Percentiles rank a stretch among this genome's conserved stretches.
Conservation (phyloP, 495 filamentous ascomycete species). For the Penicillium bialowiezense region DNA sequence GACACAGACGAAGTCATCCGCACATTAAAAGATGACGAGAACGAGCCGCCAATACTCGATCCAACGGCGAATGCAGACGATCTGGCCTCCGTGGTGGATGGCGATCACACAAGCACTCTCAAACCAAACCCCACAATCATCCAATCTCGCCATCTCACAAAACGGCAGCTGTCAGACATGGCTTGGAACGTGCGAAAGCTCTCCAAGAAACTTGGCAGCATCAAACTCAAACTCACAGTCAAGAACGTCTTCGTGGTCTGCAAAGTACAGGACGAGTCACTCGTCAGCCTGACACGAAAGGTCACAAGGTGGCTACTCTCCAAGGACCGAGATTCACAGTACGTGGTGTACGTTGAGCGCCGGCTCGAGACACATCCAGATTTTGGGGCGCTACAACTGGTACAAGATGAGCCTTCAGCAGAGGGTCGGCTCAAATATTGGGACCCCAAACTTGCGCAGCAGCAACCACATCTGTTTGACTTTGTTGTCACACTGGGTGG, state of each 20-base stretch:
- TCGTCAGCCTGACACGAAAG: conserved; percentile 77
- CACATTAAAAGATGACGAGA: conserved; percentile 14
- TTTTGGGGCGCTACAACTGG: conserved; percentile 66
- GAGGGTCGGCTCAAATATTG: conserved; percentile 71
- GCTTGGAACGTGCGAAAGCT: conserved; percentile 90
- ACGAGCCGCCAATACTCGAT: conserved; percentile 20
- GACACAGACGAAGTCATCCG: conserved; percentile 33
- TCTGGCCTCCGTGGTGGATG: conserved; percentile 16
- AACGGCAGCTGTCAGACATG: conserved; percentile 92
- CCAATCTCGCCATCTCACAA: conserved; percentile 74
- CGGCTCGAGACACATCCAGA: conserved; percentile 63
- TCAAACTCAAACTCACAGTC: conserved; percentile 75
- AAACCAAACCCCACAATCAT: conserved; percentile 31
- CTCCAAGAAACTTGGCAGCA: conserved; percentile 76
- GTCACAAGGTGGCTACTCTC: conserved; percentile 84
- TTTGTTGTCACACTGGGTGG: conserved; percentile 94
- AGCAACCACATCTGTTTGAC: conserved; percentile 83
- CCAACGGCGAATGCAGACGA: conserved; percentile 9
- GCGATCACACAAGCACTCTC: conserved; percentile 14
- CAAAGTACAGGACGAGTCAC: conserved; percentile 78
- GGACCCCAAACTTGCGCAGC: conserved; percentile 72
- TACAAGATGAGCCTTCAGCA: conserved; percentile 54
- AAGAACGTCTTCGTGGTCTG: conserved; percentile 83
- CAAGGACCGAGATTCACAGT: conserved; percentile 61
- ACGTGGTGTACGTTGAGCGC: conserved; percentile 77